These are phyloP conservation scores for Glomus cerebriforme DNA, from an alignment of 192 early-diverging fungal species.

Conservation along the genomic window DNA sequence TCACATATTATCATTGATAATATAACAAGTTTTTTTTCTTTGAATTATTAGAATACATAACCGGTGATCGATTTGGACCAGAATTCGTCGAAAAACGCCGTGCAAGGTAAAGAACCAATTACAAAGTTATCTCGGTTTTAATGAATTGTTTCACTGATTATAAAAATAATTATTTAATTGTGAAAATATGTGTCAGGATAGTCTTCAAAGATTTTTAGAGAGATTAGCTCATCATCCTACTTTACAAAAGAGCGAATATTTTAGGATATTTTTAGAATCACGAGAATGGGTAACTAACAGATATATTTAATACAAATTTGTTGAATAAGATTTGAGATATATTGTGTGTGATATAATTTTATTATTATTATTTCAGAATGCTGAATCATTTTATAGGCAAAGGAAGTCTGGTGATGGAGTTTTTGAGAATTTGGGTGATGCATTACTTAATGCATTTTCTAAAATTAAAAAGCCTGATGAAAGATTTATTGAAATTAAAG, in stretches of 20 bases:
- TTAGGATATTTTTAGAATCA: slow-evolving; percentile 83
- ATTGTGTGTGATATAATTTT: too few species aligned
- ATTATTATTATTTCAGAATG: slow-evolving; percentile 32
- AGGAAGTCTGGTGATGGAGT: slow-evolving; percentile 55
- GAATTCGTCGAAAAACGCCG: slow-evolving; percentile 89
- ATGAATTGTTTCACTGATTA: neutral
- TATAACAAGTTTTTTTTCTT: neutral
- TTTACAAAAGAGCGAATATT: slow-evolving; percentile 67
- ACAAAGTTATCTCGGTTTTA: neutral
- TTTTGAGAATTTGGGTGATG: slow-evolving; percentile 84
- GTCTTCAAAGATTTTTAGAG: slow-evolving; percentile 84
- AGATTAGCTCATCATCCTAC: slow-evolving; percentile 81
- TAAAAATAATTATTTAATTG: neutral
- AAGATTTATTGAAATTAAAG: slow-evolving; percentile 80
- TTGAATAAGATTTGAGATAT: slow-evolving; percentile 2
- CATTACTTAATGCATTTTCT: slow-evolving; percentile 82
- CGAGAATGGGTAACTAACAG: slow-evolving; percentile 63
- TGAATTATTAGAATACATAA: slow-evolving; percentile 95
- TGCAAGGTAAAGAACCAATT: slow-evolving; percentile 38
- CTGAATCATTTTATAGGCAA: slow-evolving; percentile 46
- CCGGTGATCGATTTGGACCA: slow-evolving; percentile 89
- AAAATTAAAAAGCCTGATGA: slow-evolving; percentile 90
- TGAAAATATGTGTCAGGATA: slow-evolving; percentile 28
- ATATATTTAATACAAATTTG: neutral
- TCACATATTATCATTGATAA: too few species aligned